Evolutionary conservation across 2,329 filamentous ascomycete genomes (phyloP).

Genomic region (Pestalotiopsis sp.): DNA sequence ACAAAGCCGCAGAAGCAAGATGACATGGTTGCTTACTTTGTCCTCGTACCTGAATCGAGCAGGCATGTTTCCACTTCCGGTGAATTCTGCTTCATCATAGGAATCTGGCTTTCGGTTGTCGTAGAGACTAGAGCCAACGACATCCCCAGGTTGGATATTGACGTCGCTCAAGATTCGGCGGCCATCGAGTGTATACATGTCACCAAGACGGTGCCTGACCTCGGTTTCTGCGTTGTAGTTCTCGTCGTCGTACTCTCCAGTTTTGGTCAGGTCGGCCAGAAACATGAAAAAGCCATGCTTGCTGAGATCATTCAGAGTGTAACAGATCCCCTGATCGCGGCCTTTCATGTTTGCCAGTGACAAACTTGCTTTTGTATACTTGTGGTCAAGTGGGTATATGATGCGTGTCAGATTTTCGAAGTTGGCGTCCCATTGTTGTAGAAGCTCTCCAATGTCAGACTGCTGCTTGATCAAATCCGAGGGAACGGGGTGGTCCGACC

Average conservation of each 20-base stretch:
- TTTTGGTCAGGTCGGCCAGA: constrained; percentile 23
- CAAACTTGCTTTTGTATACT: constrained; percentile 25
- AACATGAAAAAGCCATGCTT: constrained; percentile 18
- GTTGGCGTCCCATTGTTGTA: constrained; percentile 16
- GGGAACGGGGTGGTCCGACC: constrained; percentile 15
- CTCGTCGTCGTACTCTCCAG: neutral
- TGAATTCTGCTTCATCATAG: constrained; percentile 18
- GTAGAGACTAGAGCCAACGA: constrained; percentile 17
- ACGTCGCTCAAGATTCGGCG: neutral
- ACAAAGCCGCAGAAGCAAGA: neutral
- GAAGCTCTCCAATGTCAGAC: neutral
- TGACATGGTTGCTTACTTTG: constrained; percentile 16
- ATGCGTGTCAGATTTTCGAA: constrained; percentile 1
- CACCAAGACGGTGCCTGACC: constrained; percentile 6
- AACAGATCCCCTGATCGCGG: constrained; percentile 20
- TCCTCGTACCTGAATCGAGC: constrained; percentile 20
- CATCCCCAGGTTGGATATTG: constrained; percentile 10
- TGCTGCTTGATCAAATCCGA: constrained; percentile 17
- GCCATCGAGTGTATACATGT: constrained; percentile 16
- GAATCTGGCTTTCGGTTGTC: constrained; percentile 18
- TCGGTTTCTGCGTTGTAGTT: constrained; percentile 9
- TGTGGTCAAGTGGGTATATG: constrained; percentile 23
- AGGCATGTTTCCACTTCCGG: constrained; percentile 20
- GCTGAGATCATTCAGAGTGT: constrained; percentile 19
- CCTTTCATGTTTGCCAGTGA: constrained; percentile 26